A percentile compares a stretch with the other conserved stretches of the same genome.
These are phyloP conservation scores for Apiotrichum domesticum DNA, from an alignment of 1,284 basidiomycete species.

Conservation along the genomic window DNA sequence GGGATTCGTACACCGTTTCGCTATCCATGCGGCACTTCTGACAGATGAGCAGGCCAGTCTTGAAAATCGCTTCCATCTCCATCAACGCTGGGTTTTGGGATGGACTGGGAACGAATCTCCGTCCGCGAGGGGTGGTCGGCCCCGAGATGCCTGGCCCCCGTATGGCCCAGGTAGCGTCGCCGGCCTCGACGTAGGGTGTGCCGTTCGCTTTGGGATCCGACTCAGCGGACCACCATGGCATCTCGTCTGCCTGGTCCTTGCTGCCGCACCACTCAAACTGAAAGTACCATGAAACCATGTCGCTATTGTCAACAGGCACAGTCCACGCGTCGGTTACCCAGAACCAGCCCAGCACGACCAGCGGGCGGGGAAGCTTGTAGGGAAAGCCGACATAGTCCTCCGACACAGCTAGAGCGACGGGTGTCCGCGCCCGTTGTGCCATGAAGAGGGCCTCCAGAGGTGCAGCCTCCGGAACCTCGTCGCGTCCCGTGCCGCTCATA, in stretches of 20 bases:
- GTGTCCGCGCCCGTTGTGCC: slow-evolving; percentile 35
- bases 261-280: slow-evolving; percentile 38
- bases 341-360: slow-evolving; percentile 44
- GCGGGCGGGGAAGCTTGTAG: slow-evolving; percentile 33
- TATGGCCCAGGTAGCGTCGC: slow-evolving; percentile 4
- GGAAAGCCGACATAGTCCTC: slow-evolving; percentile 35
- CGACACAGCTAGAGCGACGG: slow-evolving; percentile 34
- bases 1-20: slow-evolving; percentile 10
- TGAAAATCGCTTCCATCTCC: background rate
- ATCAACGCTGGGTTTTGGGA: slow-evolving; percentile 5
- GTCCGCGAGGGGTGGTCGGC: background rate
- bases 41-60: background rate
- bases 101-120: background rate
- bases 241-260: slow-evolving; percentile 10
- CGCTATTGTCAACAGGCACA: slow-evolving; percentile 25
- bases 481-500: background rate
- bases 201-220: background rate
- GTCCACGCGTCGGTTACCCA: slow-evolving; percentile 45
- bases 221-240: slow-evolving; percentile 34
- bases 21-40: slow-evolving; percentile 3
- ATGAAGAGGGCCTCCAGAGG: slow-evolving; percentile 34
- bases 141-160: background rate
- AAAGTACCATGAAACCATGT: slow-evolving; percentile 32
- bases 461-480: slow-evolving; percentile 9
- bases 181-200: background rate